Conservation (phyloP, 2,329 filamentous ascomycete genomes). For the Raffaelea deltoideospora region DNA sequence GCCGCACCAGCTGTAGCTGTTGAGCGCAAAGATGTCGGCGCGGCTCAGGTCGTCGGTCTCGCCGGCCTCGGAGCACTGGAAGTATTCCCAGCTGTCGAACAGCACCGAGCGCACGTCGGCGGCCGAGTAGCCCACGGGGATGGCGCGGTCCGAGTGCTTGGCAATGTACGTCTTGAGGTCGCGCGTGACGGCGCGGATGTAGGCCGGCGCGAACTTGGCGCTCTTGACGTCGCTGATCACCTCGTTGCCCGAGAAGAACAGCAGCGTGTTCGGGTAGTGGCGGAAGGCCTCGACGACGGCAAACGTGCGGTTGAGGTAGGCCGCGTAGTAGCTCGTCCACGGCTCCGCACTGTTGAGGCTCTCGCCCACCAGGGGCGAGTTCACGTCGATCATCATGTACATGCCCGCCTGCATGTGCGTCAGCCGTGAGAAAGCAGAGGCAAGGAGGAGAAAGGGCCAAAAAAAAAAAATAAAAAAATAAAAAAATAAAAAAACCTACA, state of each 20-base stretch:
- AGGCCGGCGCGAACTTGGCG: slow-evolving; percentile 49
- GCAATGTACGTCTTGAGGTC: slow-evolving; percentile 72
- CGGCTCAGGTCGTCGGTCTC: slow-evolving; percentile 44
- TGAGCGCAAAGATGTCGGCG: slow-evolving; percentile 63
- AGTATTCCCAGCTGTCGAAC: slow-evolving; percentile 60
- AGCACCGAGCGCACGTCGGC: slow-evolving; percentile 63
- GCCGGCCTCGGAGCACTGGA: slow-evolving; percentile 47
- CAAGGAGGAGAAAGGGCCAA: no score
- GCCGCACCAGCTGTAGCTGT: slow-evolving; percentile 55
- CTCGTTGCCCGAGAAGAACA: slow-evolving; percentile 68
- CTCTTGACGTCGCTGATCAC: slow-evolving; percentile 54
- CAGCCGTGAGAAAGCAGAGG: not conserved
- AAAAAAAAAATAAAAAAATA: no score
- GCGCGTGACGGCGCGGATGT: slow-evolving; percentile 58
- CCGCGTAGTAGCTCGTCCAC: slow-evolving; percentile 38
- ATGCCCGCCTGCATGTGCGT: slow-evolving; percentile 36
- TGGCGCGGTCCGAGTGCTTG: slow-evolving; percentile 49
- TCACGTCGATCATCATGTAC: slow-evolving; percentile 55
- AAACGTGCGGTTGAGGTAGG: slow-evolving; percentile 51
- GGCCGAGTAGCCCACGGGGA: slow-evolving; percentile 69
- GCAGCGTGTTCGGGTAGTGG: slow-evolving; percentile 50
- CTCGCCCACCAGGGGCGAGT: slow-evolving; percentile 46
- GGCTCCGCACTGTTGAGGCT: slow-evolving; percentile 38
- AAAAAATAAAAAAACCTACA: slow-evolving; percentile 15
- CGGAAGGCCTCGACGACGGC: slow-evolving; percentile 52